phyloP scores from a whole-genome alignment of 192 early-diverging fungal species.

The Backusella parvicylindrica region DNA sequence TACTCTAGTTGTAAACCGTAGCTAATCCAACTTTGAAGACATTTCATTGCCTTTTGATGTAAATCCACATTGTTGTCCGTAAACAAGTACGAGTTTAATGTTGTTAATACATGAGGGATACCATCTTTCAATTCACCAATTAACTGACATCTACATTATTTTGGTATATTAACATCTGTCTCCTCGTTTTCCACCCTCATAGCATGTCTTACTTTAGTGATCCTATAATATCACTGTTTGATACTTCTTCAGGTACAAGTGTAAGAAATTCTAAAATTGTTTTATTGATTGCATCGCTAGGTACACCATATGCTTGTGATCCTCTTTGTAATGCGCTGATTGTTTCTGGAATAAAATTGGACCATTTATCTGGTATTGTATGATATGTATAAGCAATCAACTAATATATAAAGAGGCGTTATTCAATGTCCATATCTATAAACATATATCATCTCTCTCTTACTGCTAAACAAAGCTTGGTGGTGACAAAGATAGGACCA shows the following conservation, averaged over 20 bases:
- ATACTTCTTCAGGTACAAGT: slow-evolving; percentile 52
- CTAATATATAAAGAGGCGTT: slow-evolving; percentile 20
- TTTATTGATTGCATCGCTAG: slow-evolving; percentile 29
- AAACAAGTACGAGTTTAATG: slow-evolving; percentile 8
- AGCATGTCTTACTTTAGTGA: slow-evolving; percentile 34
- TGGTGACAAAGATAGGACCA: slow-evolving; percentile 47
- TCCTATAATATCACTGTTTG: slow-evolving; percentile 43
- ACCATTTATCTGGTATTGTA: slow-evolving; percentile 46
- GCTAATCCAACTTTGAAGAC: slow-evolving; percentile 53
- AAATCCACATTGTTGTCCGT: slow-evolving; percentile 19
- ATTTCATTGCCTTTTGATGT: slow-evolving; percentile 45
- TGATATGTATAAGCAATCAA: slow-evolving; percentile 47
- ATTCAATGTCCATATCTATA: neutral
- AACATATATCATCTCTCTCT: neutral
- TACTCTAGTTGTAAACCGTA: slow-evolving; percentile 56
- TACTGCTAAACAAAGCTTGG: slow-evolving; percentile 56
- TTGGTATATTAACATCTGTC: neutral
- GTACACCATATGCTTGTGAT: slow-evolving; percentile 10
- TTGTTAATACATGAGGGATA: slow-evolving; percentile 28
- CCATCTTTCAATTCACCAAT: slow-evolving; percentile 26
- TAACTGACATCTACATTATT: slow-evolving; percentile 25
- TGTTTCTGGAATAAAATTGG: slow-evolving; percentile 43
- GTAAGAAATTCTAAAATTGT: slow-evolving; percentile 50
- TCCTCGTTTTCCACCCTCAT: neutral
- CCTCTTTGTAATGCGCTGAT: slow-evolving; percentile 36